A percentile compares a stretch with the other conserved stretches of the same genome.
These are phyloP conservation scores for Onygenales sp. DNA, from an alignment of 2,329 filamentous ascomycete genomes.

Conservation along the genomic window DNA sequence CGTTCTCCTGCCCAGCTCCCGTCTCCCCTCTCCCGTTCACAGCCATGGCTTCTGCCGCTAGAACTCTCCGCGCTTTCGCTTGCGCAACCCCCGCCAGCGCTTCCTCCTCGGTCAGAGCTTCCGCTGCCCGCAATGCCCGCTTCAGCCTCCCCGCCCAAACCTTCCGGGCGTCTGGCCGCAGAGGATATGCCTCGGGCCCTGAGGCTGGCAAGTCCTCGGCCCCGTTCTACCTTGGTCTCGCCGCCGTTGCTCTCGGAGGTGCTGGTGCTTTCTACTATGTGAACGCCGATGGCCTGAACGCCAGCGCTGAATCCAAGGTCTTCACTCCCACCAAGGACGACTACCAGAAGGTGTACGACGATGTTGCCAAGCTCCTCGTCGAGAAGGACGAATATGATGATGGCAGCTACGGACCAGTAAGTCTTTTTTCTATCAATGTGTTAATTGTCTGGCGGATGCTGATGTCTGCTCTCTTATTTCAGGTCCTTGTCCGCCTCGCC, in stretches of 20 bases:
- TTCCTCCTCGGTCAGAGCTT: conserved; percentile 29
- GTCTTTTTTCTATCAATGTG: conserved; percentile 12
- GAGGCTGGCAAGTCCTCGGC: conserved; percentile 45
- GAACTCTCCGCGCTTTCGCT: conserved; percentile 33
- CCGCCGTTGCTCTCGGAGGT: conserved; percentile 50
- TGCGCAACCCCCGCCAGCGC: conserved; percentile 27
- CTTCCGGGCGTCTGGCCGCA: conserved; percentile 65
- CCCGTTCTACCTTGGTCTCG: conserved; percentile 50
- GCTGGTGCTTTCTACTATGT: conserved; percentile 59
- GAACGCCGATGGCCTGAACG: conserved; percentile 37
- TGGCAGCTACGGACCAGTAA: conserved; percentile 80
- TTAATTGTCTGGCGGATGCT: neutral
- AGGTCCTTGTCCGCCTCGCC: conserved; percentile 72
- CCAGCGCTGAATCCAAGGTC: conserved; percentile 41
- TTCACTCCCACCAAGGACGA: conserved; percentile 73
- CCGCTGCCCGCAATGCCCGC: conserved; percentile 38
- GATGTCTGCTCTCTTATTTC: conserved; percentile 5
- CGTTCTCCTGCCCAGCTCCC: neutral
- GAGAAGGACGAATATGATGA: conserved; percentile 95
- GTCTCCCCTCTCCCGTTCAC: neutral
- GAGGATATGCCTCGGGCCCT: conserved; percentile 62
- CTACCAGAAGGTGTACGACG: conserved; percentile 93
- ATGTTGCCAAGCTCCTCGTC: conserved; percentile 67
- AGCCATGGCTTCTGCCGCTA: conserved; percentile 34
- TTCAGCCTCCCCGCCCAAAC: conserved; percentile 52